Evolutionary conservation across 805 yeast genomes (phyloP).

Genomic region (Wickerhamomyces alni): DNA sequence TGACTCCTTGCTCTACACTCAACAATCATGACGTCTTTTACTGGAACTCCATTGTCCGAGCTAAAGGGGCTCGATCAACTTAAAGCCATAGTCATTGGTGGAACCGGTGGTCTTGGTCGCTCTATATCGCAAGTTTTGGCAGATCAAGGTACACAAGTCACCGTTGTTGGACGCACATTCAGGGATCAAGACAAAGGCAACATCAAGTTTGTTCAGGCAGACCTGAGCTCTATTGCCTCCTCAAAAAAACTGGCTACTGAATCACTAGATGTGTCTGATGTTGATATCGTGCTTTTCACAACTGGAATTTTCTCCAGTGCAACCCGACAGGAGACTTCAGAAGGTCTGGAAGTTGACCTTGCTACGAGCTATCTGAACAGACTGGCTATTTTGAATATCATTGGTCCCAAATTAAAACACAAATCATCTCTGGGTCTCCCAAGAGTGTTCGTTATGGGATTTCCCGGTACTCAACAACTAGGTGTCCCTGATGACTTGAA

Average conservation of each 20-base stretch:
- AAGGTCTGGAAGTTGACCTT: slow-evolving; percentile 33
- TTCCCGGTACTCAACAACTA: slow-evolving; percentile 29
- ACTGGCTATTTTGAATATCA: slow-evolving; percentile 23
- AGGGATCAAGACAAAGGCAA: slow-evolving; percentile 23
- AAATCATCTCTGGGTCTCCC: slow-evolving; percentile 15
- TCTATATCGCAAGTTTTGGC: slow-evolving; percentile 25
- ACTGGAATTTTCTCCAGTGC: slow-evolving; percentile 34
- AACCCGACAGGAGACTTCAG: slow-evolving; percentile 27
- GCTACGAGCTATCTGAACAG: slow-evolving; percentile 34
- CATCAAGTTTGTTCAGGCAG: slow-evolving; percentile 27
- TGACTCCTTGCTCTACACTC: no score
- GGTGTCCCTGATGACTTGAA: slow-evolving; percentile 32
- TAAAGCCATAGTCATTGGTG: slow-evolving; percentile 28
- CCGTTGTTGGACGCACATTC: slow-evolving; percentile 31
- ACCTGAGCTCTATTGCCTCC: slow-evolving; percentile 26
- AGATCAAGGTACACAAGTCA: slow-evolving; percentile 25
- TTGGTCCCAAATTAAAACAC: slow-evolving; percentile 21
- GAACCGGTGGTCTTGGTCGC: slow-evolving; percentile 36
- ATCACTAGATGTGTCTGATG: slow-evolving; percentile 13
- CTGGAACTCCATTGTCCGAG: background rate
- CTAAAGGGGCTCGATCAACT: background rate
- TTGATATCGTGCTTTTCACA: slow-evolving; percentile 30
- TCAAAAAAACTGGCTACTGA: slow-evolving; percentile 20
- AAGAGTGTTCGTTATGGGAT: slow-evolving; percentile 34
- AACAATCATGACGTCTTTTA: background rate